Evolutionary conservation across 2,329 filamentous ascomycete genomes (phyloP).

Genomic region (Diaporthe eres): DNA sequence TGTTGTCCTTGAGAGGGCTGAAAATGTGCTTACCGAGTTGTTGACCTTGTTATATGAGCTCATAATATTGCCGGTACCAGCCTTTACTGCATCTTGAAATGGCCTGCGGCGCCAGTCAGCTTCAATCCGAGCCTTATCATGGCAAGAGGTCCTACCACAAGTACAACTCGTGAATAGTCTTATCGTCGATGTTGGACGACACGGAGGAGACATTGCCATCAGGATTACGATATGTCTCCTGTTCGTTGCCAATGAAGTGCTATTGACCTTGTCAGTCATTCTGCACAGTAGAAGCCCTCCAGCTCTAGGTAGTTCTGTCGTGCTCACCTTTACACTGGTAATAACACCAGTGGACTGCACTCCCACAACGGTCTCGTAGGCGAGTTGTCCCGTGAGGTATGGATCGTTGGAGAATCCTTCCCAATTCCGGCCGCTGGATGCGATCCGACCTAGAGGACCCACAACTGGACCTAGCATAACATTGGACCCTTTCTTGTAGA

Average conservation of each 20-base stretch:
- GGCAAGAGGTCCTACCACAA: constrained; percentile 53
- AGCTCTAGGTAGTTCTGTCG: not conserved
- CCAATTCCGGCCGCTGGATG: constrained; percentile 73
- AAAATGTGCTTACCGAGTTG: not conserved
- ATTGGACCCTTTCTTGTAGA: constrained; percentile 80
- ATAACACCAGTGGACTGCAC: constrained; percentile 80
- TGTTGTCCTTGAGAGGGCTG: no score
- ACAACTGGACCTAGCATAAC: constrained; percentile 82
- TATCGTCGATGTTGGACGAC: constrained; percentile 60
- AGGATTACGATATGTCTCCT: constrained; percentile 68
- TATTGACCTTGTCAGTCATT: constrained; percentile 54
- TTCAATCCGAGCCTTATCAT: not conserved
- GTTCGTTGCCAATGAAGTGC: constrained; percentile 73
- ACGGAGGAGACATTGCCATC: constrained; percentile 63
- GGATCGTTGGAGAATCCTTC: constrained; percentile 62
- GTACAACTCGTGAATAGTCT: constrained; percentile 63
- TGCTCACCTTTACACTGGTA: constrained; percentile 65
- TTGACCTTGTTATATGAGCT: constrained; percentile 69
- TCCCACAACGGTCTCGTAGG: constrained; percentile 69
- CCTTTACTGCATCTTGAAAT: constrained; percentile 69
- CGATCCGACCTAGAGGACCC: constrained; percentile 71
- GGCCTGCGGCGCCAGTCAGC: constrained; percentile 39
- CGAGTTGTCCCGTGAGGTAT: constrained; percentile 64
- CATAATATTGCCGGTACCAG: constrained; percentile 70
- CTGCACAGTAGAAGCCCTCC: not conserved